Conservation (phyloP, 2,329 filamentous ascomycete genomes). For the Mariannaea elegans region DNA sequence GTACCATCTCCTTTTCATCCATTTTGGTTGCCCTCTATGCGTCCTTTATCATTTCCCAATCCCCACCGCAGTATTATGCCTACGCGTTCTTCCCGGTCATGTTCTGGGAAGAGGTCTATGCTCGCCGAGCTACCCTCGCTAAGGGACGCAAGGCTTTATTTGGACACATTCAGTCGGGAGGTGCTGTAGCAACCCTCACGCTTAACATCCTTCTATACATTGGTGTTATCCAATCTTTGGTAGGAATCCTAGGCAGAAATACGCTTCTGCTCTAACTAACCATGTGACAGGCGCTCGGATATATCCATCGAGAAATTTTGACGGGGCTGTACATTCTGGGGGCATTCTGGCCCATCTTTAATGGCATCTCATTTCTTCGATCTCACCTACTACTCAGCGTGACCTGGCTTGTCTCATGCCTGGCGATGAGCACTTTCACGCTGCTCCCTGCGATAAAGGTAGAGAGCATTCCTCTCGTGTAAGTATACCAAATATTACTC, state of each 20-base stretch:
- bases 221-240: constrained; percentile 79
- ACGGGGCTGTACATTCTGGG: constrained; percentile 81
- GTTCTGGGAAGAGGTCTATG: constrained; percentile 97
- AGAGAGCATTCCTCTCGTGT: constrained; percentile 81
- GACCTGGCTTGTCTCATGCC: constrained; percentile 80
- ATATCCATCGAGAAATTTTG: constrained; percentile 89
- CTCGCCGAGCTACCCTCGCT: constrained; percentile 73
- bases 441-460: constrained; percentile 86
- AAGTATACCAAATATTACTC: constrained; percentile 42
- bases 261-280: constrained; percentile 7
- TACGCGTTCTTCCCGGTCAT: constrained; percentile 92
- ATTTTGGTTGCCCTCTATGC: constrained; percentile 79
- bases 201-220: constrained; percentile 75
- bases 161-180: constrained; percentile 69
- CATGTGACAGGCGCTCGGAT: constrained; percentile 78
- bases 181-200: constrained; percentile 65
- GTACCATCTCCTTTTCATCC: constrained; percentile 76
- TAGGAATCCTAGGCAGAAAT: constrained; percentile 49
- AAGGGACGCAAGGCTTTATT: constrained; percentile 76
- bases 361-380: constrained; percentile 77
- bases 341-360: constrained; percentile 78
- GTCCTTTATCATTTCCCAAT: constrained; percentile 80
- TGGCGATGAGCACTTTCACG: constrained; percentile 90
- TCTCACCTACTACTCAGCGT: constrained; percentile 70
- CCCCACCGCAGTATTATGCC: constrained; percentile 84